These are phyloP conservation scores for Colletotrichum sp. DNA, from an alignment of 2,329 filamentous ascomycete species.

Conservation along the genomic window DNA sequence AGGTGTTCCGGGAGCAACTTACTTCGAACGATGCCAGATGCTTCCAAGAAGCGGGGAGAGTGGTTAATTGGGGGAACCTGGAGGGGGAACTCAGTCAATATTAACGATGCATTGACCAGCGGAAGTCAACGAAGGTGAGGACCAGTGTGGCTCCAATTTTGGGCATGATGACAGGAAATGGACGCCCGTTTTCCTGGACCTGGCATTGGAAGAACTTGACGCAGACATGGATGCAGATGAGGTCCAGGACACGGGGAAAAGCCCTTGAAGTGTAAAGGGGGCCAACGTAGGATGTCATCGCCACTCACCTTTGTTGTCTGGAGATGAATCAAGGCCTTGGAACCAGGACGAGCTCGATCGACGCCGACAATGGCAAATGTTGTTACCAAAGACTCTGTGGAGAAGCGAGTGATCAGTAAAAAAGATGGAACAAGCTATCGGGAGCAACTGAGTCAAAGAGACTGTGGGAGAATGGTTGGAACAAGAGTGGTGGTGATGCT, in stretches of 20 bases:
- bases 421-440: constrained; percentile 65
- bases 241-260: not conserved
- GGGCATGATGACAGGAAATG: not conserved
- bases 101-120: not conserved
- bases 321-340: constrained; percentile 28
- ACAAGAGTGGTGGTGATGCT: constrained; percentile 51
- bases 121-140: not conserved
- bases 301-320: constrained; percentile 16
- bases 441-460: constrained; percentile 56
- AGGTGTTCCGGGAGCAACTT: not conserved
- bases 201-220: not conserved
- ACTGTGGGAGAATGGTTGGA: constrained; percentile 33
- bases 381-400: constrained; percentile 58
- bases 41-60: constrained; percentile 1
- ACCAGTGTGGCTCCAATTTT: not conserved
- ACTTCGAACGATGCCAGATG: constrained; percentile 9
- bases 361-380: constrained; percentile 43
- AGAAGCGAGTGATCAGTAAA: constrained; percentile 61
- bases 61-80: not conserved
- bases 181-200: not conserved
- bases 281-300: not conserved
- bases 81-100: not conserved
- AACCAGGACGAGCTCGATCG: constrained; percentile 13
- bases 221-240: not conserved
- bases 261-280: not conserved